Conservation (phyloP, 2,329 filamentous ascomycete species). For the Penicillium italicum region DNA sequence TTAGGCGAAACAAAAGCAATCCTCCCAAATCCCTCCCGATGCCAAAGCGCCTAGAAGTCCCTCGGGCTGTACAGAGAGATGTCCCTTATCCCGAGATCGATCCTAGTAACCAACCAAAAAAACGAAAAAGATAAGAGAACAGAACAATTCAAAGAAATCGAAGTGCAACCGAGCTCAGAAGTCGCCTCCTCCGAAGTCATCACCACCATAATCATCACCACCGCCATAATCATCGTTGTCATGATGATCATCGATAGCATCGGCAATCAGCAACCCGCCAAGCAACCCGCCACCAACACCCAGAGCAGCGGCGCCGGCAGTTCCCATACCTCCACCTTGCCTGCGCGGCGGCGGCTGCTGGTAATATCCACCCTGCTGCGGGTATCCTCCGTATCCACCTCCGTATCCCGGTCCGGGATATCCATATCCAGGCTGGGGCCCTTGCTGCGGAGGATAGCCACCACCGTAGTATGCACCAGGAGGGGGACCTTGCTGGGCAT, state of each 20-base stretch:
- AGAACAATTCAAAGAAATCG: not conserved
- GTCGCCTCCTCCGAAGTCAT: constrained; percentile 28
- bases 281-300: constrained; percentile 78
- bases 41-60: constrained; percentile 2
- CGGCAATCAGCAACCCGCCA: constrained; percentile 68
- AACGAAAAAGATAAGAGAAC: not conserved
- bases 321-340: constrained; percentile 56
- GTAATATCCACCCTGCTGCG: constrained; percentile 35
- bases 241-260: constrained; percentile 51
- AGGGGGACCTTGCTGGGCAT: constrained; percentile 26
- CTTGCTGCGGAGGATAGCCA: constrained; percentile 30
- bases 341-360: constrained; percentile 45
- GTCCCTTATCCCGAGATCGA: not conserved
- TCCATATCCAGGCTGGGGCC: constrained; percentile 13
- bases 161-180: constrained; percentile 16
- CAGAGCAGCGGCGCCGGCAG: constrained; percentile 68
- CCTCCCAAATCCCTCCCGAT: not conserved
- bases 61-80: not conserved
- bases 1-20: not conserved
- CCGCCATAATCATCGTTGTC: constrained; percentile 25
- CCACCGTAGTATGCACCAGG: constrained; percentile 30
- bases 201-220: constrained; percentile 34
- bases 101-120: not conserved
- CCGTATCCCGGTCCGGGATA: constrained; percentile 6
- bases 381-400: constrained; percentile 39